Conservation (phyloP, 2,329 filamentous ascomycete genomes). For the Apiospora saccharicola region DNA sequence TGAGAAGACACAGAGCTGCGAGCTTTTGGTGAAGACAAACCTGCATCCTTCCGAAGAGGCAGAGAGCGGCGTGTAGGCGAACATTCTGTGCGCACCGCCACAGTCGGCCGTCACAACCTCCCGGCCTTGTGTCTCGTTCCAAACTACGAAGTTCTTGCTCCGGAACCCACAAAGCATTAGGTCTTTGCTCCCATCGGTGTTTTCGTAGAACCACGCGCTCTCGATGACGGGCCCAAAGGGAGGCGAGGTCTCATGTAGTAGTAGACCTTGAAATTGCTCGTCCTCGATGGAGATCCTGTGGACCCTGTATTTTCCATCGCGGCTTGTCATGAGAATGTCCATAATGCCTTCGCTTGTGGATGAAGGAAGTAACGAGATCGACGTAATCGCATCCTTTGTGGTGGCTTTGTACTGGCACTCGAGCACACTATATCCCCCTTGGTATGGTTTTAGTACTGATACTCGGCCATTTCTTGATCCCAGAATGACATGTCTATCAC, state of each 20-base stretch:
- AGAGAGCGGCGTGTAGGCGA: constrained; percentile 54
- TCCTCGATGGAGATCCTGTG: constrained; percentile 51
- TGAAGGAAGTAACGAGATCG: constrained; percentile 54
- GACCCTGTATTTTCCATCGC: constrained; percentile 79
- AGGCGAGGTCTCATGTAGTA: constrained; percentile 72
- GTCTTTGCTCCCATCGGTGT: constrained; percentile 49
- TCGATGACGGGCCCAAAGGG: constrained; percentile 82
- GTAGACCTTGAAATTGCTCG: constrained; percentile 43
- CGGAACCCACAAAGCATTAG: constrained; percentile 83
- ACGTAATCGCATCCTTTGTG: constrained; percentile 72
- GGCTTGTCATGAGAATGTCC: constrained; percentile 72
- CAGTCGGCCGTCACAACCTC: constrained; percentile 79
- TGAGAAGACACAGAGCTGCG: constrained; percentile 57
- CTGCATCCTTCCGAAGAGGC: constrained; percentile 46
- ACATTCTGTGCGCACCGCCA: constrained; percentile 83
- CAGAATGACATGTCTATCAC: constrained; percentile 54
- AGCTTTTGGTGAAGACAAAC: constrained; percentile 80
- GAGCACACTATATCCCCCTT: constrained; percentile 39
- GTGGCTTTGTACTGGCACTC: constrained; percentile 48
- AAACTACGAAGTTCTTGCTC: constrained; percentile 80
- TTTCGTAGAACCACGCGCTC: constrained; percentile 65
- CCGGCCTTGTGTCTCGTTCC: constrained; percentile 75
- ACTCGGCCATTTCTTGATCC: constrained; percentile 63
- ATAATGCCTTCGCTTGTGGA: constrained; percentile 59
- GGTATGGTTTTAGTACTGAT: constrained; percentile 42